phyloP scores from a whole-genome alignment of 768 basidiomycete species.

The Symmetrospora coprosmae region DNA sequence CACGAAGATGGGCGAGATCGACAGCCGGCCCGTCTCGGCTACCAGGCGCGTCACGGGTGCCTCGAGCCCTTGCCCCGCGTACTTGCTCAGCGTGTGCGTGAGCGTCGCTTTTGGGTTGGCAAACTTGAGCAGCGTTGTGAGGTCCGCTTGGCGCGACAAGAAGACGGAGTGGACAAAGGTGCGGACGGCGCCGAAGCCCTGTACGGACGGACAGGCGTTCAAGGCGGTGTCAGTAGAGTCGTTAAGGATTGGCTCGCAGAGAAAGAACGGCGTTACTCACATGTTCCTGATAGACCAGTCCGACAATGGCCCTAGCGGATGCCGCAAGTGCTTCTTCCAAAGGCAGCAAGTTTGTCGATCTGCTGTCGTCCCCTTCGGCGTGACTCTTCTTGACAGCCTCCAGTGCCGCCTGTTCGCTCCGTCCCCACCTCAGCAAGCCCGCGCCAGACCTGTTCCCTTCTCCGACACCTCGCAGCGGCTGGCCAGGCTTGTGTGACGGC shows the following conservation, averaged over 20 bases:
- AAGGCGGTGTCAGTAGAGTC: not conserved
- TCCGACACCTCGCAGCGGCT: slow-evolving; percentile 27
- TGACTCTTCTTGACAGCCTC: slow-evolving; percentile 32
- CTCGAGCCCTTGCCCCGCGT: slow-evolving; percentile 34
- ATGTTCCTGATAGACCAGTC: slow-evolving; percentile 71
- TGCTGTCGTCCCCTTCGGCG: slow-evolving; percentile 30
- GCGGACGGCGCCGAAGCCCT: slow-evolving; percentile 60
- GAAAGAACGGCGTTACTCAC: slow-evolving; percentile 42
- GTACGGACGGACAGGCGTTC: not conserved
- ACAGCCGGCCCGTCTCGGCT: slow-evolving; percentile 81
- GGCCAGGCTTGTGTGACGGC: slow-evolving; percentile 27
- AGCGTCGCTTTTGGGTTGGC: slow-evolving; percentile 66
- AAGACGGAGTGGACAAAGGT: slow-evolving; percentile 80
- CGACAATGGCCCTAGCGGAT: slow-evolving; percentile 71
- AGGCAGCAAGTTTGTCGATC: slow-evolving; percentile 23
- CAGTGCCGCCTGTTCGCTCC: slow-evolving; percentile 45
- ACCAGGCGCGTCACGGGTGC: slow-evolving; percentile 46
- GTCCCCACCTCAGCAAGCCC: slow-evolving; percentile 66
- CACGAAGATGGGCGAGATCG: slow-evolving; percentile 83
- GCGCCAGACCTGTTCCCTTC: slow-evolving; percentile 46
- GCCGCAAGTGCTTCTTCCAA: slow-evolving; percentile 80
- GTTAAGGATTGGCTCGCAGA: not conserved
- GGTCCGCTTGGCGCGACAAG: slow-evolving; percentile 67
- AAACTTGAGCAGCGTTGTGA: slow-evolving; percentile 65
- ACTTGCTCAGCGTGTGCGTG: slow-evolving; percentile 56